Conservation (phyloP, 805 yeast species). For the Wickerhamomyces kurtzmanii region DNA sequence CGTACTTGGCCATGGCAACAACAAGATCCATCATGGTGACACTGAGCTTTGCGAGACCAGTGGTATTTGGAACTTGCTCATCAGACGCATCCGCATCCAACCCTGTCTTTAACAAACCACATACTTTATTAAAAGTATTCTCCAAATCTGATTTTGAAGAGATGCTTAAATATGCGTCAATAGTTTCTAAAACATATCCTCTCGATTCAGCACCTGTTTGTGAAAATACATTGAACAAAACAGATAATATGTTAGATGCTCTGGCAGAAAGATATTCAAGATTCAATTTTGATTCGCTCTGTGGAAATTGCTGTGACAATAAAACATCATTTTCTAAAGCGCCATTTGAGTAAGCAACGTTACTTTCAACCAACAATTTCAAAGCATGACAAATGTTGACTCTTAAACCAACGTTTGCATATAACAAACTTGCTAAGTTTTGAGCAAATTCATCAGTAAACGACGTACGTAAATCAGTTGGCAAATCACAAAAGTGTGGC, state of each 20-base stretch:
- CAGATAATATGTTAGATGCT: constrained; percentile 73
- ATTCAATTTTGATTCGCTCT: constrained; percentile 42
- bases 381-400: constrained; percentile 78
- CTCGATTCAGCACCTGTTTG: constrained; percentile 80
- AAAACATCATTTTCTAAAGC: constrained; percentile 46
- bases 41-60: constrained; percentile 40
- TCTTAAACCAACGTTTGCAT: constrained; percentile 67
- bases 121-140: constrained; percentile 76
- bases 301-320: constrained; percentile 52
- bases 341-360: constrained; percentile 51
- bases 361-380: constrained; percentile 69
- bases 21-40: constrained; percentile 88
- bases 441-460: constrained; percentile 77
- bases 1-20: constrained; percentile 77
- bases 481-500: constrained; percentile 84
- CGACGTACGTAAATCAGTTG: constrained; percentile 54
- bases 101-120: constrained; percentile 65
- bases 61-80: constrained; percentile 20
- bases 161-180: constrained; percentile 69
- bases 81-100: constrained; percentile 45
- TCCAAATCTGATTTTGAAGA: constrained; percentile 58
- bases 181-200: constrained; percentile 77
- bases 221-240: constrained; percentile 85
- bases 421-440: constrained; percentile 60
- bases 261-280: constrained; percentile 53